Base-by-base conservation (phyloP, 2,329 filamentous ascomycete genomes). In the Pseudopyrenochaeta lycopersici region DNA sequence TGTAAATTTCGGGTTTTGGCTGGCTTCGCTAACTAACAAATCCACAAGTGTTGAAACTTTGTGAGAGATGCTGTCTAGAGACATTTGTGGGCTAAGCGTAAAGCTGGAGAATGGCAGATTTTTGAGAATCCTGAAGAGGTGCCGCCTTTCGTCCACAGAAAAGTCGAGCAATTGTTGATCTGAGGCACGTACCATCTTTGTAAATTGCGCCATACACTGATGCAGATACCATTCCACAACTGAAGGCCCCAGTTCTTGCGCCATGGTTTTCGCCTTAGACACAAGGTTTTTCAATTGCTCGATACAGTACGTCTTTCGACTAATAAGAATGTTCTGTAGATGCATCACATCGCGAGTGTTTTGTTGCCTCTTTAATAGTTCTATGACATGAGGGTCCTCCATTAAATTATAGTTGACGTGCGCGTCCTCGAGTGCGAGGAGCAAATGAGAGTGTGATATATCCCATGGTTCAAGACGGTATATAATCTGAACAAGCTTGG, bases 401-500 rank as follows among this genome's bases (percentile, higher is more conserved):
- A 51, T 58, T 9, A 80, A 54, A 41, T 80, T 68, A 43, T 75
- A 76, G 7, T 50, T 54, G 2, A 17, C 14, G 7, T 61, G 63
- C 55, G 71, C 29, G 31, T 47, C 21, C 2, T 52, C 31, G 4
- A 76, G 53, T 17, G 62, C 52, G 20, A 32, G 35, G 23, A 70
- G 48, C n/a, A 71, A 32, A 17, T 35, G 29, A 1, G 64, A 60
- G n/a, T 47, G 30, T 2, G 39, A 3, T 11, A 40, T 3, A 10
- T 27, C 42, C 18, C 39, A 18, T 20, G 18, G 27, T 30, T 36
- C 49, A 71, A 78, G 11, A 2, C 53, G 40, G 38, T 70, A 73
- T 3, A 66, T 56, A 9, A 84, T 59, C 27, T 66, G 75, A 7
- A 72, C 48, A 30, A 92, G 74, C 9, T 78, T 68, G 1, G 92